phyloP scores from a whole-genome alignment of 83 land plant genomes.

The Isoetes engelmannii region DNA sequence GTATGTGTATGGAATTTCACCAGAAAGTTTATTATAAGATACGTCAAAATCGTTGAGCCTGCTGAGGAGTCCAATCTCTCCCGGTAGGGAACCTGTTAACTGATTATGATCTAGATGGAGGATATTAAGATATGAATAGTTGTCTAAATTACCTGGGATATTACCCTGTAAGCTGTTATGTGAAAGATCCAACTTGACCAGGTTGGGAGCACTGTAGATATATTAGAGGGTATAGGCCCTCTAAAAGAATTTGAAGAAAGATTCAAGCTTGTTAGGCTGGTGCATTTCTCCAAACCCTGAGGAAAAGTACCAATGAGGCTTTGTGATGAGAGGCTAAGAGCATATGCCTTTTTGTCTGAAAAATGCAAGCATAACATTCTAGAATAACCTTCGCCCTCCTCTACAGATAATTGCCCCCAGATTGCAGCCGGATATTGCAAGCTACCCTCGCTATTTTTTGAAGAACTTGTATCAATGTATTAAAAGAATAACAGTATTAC shows the following conservation, averaged over 20 bases:
- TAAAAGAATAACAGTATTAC: too few relatives aligned
- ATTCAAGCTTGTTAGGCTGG: slow-evolving; percentile 38
- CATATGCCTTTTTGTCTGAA: too few relatives aligned
- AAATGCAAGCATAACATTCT: too few relatives aligned
- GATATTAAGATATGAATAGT: slow-evolving; percentile 43
- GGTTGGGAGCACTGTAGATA: slow-evolving; percentile 49
- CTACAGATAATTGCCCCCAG: too few relatives aligned
- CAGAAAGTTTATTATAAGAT: slow-evolving; percentile 43
- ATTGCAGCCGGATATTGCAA: too few relatives aligned
- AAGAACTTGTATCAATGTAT: too few relatives aligned
- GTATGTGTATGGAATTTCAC: slow-evolving; percentile 32
- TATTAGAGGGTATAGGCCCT: slow-evolving; percentile 35
- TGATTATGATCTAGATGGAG: slow-evolving; percentile 35
- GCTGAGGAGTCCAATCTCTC: slow-evolving; percentile 24
- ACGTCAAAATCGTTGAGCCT: slow-evolving; percentile 40
- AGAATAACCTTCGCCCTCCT: too few relatives aligned
- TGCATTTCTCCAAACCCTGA: slow-evolving; percentile 36
- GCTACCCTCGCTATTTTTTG: too few relatives aligned
- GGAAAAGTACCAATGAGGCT: slow-evolving; percentile 43
- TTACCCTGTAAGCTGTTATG: slow-evolving; percentile 36
- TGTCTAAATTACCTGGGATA: slow-evolving; percentile 40
- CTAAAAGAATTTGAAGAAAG: slow-evolving; percentile 46
- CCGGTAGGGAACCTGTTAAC: slow-evolving; percentile 40
- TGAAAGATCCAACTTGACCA: slow-evolving; percentile 49
- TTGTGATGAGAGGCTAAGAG: too few relatives aligned